Evolutionary conservation across 2,329 filamentous ascomycete genomes (phyloP).

Genomic region (Xylariaceae sp.): DNA sequence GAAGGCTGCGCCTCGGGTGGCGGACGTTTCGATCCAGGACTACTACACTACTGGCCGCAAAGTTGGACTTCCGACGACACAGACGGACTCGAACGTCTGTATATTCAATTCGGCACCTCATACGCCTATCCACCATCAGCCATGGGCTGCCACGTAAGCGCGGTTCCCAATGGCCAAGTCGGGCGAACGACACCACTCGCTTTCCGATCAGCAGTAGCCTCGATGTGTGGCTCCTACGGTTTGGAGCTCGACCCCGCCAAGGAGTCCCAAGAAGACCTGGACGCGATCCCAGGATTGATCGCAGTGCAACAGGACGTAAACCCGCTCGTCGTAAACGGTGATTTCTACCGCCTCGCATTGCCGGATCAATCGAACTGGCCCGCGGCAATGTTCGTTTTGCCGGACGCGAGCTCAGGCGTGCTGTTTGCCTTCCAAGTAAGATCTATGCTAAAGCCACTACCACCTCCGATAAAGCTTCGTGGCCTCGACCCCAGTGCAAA

Average conservation of each 20-base stretch:
- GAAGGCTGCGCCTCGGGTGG: conserved; percentile 66
- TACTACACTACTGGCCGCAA: conserved; percentile 64
- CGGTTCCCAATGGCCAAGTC: conserved; percentile 58
- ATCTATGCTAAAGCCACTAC: conserved; percentile 50
- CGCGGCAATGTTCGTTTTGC: conserved; percentile 56
- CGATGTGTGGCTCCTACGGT: conserved; percentile 68
- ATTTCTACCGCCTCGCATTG: conserved; percentile 57
- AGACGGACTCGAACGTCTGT: conserved; percentile 58
- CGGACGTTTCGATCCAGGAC: conserved; percentile 61
- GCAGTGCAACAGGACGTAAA: conserved; percentile 54
- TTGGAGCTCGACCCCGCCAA: conserved; percentile 59
- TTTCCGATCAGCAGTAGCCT: conserved; percentile 64
- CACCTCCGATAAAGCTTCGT: conserved; percentile 52
- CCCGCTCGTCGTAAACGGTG: conserved; percentile 56
- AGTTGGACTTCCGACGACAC: conserved; percentile 66
- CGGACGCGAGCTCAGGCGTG: conserved; percentile 48
- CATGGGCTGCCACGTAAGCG: conserved; percentile 65
- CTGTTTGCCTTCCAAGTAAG: conserved; percentile 61
- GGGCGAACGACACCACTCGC: conserved; percentile 52
- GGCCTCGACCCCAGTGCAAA: conserved; percentile 53
- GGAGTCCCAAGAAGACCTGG: conserved; percentile 49
- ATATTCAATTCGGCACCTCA: conserved; percentile 63
- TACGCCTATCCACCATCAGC: conserved; percentile 60
- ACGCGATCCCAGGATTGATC: conserved; percentile 53
- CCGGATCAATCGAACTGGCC: conserved; percentile 62